Conservation (phyloP, 78 protist species). For the Monosiga brevicollis region DNA sequence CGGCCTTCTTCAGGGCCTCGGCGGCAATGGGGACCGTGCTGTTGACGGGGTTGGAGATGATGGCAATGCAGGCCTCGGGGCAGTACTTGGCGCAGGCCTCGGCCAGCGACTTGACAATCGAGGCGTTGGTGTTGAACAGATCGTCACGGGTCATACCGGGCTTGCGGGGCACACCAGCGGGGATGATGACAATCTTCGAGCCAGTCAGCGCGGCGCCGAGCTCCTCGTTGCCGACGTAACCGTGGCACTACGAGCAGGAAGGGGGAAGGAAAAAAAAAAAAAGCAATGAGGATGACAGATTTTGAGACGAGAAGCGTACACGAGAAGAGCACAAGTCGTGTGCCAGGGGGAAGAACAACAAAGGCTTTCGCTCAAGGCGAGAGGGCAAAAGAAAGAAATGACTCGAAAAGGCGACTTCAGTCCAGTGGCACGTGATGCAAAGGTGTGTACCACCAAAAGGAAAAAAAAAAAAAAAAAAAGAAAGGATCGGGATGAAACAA, state of each 20-base stretch:
- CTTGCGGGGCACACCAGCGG: constrained; percentile 86
- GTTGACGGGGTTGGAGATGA: constrained; percentile 81
- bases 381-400: too few relatives aligned
- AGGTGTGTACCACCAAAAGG: too few relatives aligned
- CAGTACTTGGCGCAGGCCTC: constrained; percentile 57
- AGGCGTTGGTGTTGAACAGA: constrained; percentile 71
- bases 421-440: too few relatives aligned
- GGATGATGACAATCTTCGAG: constrained; percentile 60
- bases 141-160: constrained; percentile 82
- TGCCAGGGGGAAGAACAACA: too few relatives aligned
- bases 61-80: constrained; percentile 60
- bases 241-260: constrained; percentile 2
- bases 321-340: background rate
- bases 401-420: background rate
- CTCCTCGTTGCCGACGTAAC: constrained; percentile 20
- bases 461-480: too few relatives aligned
- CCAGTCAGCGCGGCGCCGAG: constrained; percentile 42
- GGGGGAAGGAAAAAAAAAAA: background rate
- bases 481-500: background rate
- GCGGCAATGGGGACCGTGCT: constrained; percentile 70
- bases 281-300: background rate
- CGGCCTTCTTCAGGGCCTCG: constrained; percentile 41
- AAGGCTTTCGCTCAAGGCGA: too few relatives aligned
- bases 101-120: constrained; percentile 48
- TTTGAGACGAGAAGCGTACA: background rate